Evolutionary conservation across 768 basidiomycete genomes (phyloP), one percentile per base, ranked within the genome.

Genomic region (Strobilomyces confusus): DNA sequence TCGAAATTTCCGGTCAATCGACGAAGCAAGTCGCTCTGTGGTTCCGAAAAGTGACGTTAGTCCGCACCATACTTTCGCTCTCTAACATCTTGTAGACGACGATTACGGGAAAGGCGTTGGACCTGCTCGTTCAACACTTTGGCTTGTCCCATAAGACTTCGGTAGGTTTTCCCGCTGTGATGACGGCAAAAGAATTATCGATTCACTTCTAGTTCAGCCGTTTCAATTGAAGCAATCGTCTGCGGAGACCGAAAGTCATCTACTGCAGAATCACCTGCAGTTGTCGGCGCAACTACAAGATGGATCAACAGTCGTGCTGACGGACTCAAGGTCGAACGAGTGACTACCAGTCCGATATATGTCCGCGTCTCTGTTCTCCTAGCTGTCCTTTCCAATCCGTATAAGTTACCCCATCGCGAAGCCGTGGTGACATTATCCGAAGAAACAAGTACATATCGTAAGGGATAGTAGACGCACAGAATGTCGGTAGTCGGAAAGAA

Each of bases 71-170:
- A 3, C 13, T 26, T 52, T 40, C 33, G 5, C 37, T 44, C 13
- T 51, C 52, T 58, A 51, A 59, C 42, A 13, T 40, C 32, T 41
- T 36, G 32, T 56, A 89, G 87, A 73, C 74, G 9, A 64, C 81
- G 14, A 66, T 77, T 12, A 74, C 80, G 11, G 89, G 89, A 1
- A 81, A 73, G 59, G 87, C 79, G 11, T 69, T 89, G 38, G 89
- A 90, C 61, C 62, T 82, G 37, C 64, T 80, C 42, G 71, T 72
- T 17, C 56, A 56, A 12, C 56, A 61, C 30, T 58, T 70, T 38
- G 56, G 46, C 12, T 15, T 57, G 48, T 57, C 57, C 20, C 50
- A 34, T 30, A 34, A 29, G 32, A 20, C 41, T 46, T 48, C 51
- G 6, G 63, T 69, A 13, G 40, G 68, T 52, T 34, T 55, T 14